These are phyloP conservation scores for Sclerotinia glacialis DNA, from an alignment of 2,329 filamentous ascomycete genomes.

Conservation along the genomic window DNA sequence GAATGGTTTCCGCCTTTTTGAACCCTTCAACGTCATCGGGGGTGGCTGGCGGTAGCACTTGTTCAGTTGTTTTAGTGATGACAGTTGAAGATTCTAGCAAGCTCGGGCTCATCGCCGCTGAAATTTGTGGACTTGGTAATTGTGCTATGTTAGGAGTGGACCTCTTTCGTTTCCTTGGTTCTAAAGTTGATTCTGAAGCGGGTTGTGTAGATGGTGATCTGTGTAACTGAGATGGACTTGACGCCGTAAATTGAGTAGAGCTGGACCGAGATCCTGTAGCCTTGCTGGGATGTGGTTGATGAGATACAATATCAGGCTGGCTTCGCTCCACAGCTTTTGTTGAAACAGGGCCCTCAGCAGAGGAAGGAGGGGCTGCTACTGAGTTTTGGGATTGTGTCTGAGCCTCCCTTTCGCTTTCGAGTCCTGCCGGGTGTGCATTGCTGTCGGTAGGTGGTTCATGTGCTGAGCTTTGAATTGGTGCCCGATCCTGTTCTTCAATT, in stretches of 20 bases:
- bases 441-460: background rate
- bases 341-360: background rate
- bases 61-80: too few species aligned
- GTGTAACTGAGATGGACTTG: background rate
- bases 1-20: constrained; percentile 24
- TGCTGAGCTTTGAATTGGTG: background rate
- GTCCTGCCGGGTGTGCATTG: background rate
- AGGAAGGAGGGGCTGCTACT: background rate
- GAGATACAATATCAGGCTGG: background rate
- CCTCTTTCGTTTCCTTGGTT: background rate
- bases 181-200: background rate
- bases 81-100: background rate
- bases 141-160: background rate
- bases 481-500: background rate
- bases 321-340: background rate
- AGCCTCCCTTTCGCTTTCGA: background rate
- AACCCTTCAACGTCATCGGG: constrained; percentile 13
- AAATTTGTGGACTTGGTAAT: background rate
- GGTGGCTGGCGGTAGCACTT: background rate
- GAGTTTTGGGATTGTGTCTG: background rate
- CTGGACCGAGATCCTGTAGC: background rate
- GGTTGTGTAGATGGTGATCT: background rate
- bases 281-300: background rate
- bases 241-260: too few species aligned
- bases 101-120: background rate